Evolutionary conservation across 257 asterid species (phyloP).

Genomic region (Solanum pennellii): DNA sequence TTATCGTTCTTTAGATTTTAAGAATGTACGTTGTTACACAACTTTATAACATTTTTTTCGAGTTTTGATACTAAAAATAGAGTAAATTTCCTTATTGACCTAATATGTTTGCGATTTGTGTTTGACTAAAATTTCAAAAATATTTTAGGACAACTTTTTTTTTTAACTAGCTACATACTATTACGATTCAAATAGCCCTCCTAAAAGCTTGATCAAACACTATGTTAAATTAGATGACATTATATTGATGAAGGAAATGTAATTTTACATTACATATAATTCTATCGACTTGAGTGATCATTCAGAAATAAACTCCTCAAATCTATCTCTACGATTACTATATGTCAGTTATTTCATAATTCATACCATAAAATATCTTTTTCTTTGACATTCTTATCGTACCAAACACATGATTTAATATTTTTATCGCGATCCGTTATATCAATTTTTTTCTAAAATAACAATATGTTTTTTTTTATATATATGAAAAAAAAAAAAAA

Average conservation of each 20-base stretch:
- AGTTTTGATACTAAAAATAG: too few species aligned
- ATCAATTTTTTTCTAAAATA: background rate
- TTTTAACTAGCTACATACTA: too few species aligned
- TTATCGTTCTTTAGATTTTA: background rate
- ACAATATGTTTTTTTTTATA: too few species aligned
- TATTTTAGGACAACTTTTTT: too few species aligned
- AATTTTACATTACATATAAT: background rate
- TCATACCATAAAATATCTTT: background rate
- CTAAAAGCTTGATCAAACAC: too few species aligned
- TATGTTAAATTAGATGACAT: background rate
- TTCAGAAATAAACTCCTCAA: background rate
- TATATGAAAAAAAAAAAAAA: background rate
- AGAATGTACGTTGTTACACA: background rate
- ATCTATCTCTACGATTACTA: rapidly evolving
- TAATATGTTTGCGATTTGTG: too few species aligned
- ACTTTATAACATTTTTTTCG: background rate
- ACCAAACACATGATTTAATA: background rate
- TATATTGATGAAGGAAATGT: background rate
- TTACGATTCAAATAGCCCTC: too few species aligned
- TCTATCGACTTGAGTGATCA: background rate
- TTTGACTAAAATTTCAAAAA: background rate
- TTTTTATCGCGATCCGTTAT: background rate
- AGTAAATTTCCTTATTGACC: too few species aligned
- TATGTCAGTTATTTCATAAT: too few species aligned
- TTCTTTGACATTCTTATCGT: background rate